Conservation (phyloP, 2,329 filamentous ascomycete species). For the Epichloe gansuensis region DNA sequence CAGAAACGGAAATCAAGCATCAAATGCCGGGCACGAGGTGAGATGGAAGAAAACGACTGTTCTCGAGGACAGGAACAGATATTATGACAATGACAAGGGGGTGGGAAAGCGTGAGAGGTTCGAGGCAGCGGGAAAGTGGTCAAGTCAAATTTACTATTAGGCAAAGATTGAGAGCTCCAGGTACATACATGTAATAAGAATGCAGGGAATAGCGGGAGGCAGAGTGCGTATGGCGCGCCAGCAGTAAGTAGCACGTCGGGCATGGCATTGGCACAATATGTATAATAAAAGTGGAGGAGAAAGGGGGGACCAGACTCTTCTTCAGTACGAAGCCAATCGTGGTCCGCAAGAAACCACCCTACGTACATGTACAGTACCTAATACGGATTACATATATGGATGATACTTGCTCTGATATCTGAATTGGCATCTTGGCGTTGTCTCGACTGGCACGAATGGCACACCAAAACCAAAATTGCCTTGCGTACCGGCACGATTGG, state of each 20-base stretch:
- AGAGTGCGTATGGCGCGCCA: neutral
- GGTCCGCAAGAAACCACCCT: no score
- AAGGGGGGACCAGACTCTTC: neutral
- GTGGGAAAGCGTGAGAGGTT: constrained; percentile 2
- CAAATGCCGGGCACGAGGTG: neutral
- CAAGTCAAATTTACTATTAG: neutral
- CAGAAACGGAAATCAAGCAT: neutral
- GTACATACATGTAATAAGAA: no score
- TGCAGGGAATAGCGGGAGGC: neutral
- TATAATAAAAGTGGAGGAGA: neutral
- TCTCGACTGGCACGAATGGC: no score
- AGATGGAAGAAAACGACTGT: neutral
- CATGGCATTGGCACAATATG: no score
- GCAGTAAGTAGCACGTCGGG: neutral
- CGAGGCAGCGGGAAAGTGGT: neutral
- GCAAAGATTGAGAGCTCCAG: neutral
- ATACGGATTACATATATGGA: neutral
- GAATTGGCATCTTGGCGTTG: no score
- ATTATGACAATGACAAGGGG: constrained; percentile 1
- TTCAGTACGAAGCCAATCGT: neutral
- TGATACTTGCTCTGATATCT: neutral
- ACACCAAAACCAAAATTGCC: no score
- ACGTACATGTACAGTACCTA: no score
- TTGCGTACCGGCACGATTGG: neutral
- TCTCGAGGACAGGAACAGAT: neutral